Evolutionary conservation across 2,329 filamentous ascomycete species (phyloP), one percentile per base, ranked within the genome.

Genomic region (Fusarium sp.): DNA sequence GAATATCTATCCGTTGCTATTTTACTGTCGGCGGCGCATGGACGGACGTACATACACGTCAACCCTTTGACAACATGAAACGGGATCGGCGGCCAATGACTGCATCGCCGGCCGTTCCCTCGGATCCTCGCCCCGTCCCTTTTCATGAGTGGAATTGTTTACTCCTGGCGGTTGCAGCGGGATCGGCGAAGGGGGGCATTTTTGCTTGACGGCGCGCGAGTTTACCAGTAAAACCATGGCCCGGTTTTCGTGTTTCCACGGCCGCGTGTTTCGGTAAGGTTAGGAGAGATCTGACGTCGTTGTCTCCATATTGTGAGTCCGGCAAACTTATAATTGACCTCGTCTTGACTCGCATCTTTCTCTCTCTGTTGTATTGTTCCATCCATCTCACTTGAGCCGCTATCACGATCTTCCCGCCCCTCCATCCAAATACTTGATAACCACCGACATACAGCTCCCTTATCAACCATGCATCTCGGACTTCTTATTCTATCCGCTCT

Each of bases 401-500:
- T 14, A 37, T 30, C 9, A 40, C 54, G 47, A 37, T 32, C 40
- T 6, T 50, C 35, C 27, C 57, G 32, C 38, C 52, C 37, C 14
- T 38, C 10, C 38, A 50, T 43, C 37, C 12, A 43, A 32, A 12
- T 14, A 58, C 27, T 40, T 40, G 37, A n/a, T n/a, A 38, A 20
- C 11, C n/a, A n/a, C 17, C 9, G n/a, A 43, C 43, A 8, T 17
- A 77, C n/a, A 30, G 15, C 54, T 22, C 71, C 38, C 47, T 70
- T 47, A 35, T 25, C 58, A 62, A 70, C 43, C 9, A 79, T 79
- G 77, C 69, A 72, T 47, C 52, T 70, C 52, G 57, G 54, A 30
- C 66, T 71, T 32, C 12, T 79, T 54, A 62, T 78, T 52, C 63
- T 79, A 10, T 74, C 77, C 38, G 65, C 72, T 37, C 52, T 81